phyloP scores from a whole-genome alignment of 2,329 filamentous ascomycete species.

The Penicillium sp. region DNA sequence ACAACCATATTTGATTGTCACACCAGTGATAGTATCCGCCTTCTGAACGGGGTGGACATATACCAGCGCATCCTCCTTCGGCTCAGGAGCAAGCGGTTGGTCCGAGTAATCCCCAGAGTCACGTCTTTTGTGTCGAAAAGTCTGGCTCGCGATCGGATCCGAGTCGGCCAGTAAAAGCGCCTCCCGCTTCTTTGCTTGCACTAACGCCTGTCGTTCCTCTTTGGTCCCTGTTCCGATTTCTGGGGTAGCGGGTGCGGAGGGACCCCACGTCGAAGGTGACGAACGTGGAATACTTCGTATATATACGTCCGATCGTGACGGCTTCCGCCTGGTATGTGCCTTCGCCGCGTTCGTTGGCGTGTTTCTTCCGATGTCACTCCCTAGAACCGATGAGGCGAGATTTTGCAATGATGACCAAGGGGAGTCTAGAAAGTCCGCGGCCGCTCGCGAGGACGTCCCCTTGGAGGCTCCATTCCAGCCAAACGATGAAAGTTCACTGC shows the following conservation, averaged over 20 bases:
- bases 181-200: slow-evolving; percentile 50
- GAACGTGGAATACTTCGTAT: slow-evolving; percentile 27
- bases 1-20: slow-evolving; percentile 87
- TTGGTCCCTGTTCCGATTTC: slow-evolving; percentile 40
- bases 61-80: slow-evolving; percentile 72
- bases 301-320: slow-evolving; percentile 37
- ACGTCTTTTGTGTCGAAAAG: slow-evolving; percentile 46
- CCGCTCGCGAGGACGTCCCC: slow-evolving; percentile 26
- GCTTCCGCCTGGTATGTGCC: slow-evolving; percentile 34
- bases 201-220: slow-evolving; percentile 46
- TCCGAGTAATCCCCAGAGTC: slow-evolving; percentile 41
- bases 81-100: slow-evolving; percentile 43
- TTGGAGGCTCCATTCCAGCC: slow-evolving; percentile 26
- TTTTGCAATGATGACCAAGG: slow-evolving; percentile 51
- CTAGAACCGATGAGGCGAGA: slow-evolving; percentile 49
- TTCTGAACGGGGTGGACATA: slow-evolving; percentile 85
- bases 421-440: slow-evolving; percentile 43
- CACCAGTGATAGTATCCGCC: slow-evolving; percentile 83
- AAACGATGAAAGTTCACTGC: slow-evolving; percentile 23
- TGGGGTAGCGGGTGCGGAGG: slow-evolving; percentile 31
- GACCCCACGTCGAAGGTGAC: slow-evolving; percentile 42
- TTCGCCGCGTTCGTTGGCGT: slow-evolving; percentile 28
- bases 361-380: slow-evolving; percentile 37
- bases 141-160: slow-evolving; percentile 35
- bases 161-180: slow-evolving; percentile 45